These are phyloP conservation scores for Ceratobasidium sp. DNA, from an alignment of 1,284 basidiomycete species.

Conservation along the genomic window DNA sequence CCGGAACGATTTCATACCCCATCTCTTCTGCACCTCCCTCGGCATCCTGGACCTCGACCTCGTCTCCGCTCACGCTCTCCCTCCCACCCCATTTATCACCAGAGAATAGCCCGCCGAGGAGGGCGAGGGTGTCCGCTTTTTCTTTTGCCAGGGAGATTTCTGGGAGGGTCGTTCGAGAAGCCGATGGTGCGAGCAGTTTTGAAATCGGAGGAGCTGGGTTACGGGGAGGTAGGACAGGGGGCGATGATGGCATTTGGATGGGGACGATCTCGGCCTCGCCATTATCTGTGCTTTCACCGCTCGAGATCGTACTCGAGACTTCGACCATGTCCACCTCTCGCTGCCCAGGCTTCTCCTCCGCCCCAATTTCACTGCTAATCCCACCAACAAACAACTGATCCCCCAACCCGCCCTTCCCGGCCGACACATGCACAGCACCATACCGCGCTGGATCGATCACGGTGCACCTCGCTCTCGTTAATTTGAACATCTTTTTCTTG, in stretches of 20 bases:
- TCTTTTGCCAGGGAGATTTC: conserved; percentile 18
- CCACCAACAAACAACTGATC: conserved; percentile 55
- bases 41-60: conserved; percentile 33
- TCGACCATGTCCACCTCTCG: not conserved
- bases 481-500: conserved; percentile 52
- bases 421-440: conserved; percentile 53
- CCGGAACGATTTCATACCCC: conserved; percentile 46
- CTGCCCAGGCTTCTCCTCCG: conserved; percentile 55
- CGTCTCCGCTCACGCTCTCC: conserved; percentile 20
- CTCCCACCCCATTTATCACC: conserved; percentile 52
- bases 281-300: not conserved
- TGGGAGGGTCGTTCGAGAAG: not conserved
- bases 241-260: not conserved
- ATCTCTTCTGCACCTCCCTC: conserved; percentile 44
- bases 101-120: conserved; percentile 32
- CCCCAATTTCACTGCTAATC: conserved; percentile 71
- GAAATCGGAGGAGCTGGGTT: not conserved
- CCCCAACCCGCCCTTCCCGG: conserved; percentile 30
- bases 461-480: conserved; percentile 62
- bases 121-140: conserved; percentile 21
- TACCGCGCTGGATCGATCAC: conserved; percentile 75
- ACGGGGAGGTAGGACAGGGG: not conserved
- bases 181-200: not conserved
- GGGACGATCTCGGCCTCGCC: not conserved
- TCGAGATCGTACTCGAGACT: not conserved